Evolutionary conservation across 257 asterid species (phyloP).

Genomic region (Fraxinus excelsior): DNA sequence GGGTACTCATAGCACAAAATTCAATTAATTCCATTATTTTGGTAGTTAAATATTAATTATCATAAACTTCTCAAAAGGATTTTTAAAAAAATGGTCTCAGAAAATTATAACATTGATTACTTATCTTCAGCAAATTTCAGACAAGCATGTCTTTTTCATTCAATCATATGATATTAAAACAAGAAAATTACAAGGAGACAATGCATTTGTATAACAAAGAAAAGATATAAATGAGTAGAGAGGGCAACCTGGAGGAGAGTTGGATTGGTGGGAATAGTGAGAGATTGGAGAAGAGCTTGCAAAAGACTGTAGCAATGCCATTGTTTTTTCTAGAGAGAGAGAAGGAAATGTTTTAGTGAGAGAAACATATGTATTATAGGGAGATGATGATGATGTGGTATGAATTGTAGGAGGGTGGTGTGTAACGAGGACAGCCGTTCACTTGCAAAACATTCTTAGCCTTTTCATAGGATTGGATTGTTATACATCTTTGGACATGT

Average conservation of each 20-base stretch:
- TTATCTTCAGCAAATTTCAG: background rate
- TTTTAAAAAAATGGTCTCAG: background rate
- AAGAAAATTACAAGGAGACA: background rate
- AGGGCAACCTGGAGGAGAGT: conserved; percentile 50
- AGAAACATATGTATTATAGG: background rate
- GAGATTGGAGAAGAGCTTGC: conserved; percentile 61
- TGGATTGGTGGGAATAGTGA: conserved; percentile 45
- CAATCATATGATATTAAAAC: background rate
- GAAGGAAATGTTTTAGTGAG: background rate
- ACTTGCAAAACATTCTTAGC: conserved; percentile 32
- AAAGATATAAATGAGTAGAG: background rate
- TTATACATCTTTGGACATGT: too few relatives aligned
- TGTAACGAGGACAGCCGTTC: conserved; percentile 79
- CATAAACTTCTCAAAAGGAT: background rate
- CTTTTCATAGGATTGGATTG: conserved; percentile 25
- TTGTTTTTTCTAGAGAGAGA: conserved; percentile 26
- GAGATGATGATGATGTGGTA: conserved; percentile 32
- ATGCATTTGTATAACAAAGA: background rate
- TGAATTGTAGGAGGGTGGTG: conserved; percentile 36
- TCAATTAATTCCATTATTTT: too few relatives aligned
- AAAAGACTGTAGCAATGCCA: conserved; percentile 73
- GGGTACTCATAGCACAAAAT: too few relatives aligned
- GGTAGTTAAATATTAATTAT: too few relatives aligned
- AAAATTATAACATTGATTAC: background rate
- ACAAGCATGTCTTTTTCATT: background rate